phyloP scores from a whole-genome alignment of 805 yeast species.

The Candida piceae region DNA sequence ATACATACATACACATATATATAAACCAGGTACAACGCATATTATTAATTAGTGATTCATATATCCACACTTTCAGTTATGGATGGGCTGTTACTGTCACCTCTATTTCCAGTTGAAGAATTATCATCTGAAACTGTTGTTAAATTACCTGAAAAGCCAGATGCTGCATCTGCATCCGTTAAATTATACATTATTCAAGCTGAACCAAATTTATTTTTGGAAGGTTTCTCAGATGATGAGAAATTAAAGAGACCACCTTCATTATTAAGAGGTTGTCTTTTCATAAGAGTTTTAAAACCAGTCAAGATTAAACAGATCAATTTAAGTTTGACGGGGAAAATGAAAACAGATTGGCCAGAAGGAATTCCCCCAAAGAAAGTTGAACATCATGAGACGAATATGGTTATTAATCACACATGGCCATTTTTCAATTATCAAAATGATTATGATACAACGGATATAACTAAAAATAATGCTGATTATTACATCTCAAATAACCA shows the following conservation, averaged over 20 bases:
- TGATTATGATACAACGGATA: constrained; percentile 22
- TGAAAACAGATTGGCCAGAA: constrained; percentile 94
- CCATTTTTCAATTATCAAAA: constrained; percentile 60
- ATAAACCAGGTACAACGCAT: too few relatives aligned
- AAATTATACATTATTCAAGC: constrained; percentile 71
- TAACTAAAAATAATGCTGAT: constrained; percentile 44
- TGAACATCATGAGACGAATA: constrained; percentile 60
- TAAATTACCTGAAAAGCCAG: constrained; percentile 51
- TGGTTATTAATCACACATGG: constrained; percentile 80
- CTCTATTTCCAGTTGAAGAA: constrained; percentile 42
- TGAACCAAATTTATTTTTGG: constrained; percentile 73
- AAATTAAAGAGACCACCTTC: constrained; percentile 67
- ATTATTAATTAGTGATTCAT: too few relatives aligned
- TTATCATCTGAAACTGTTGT: constrained; percentile 35
- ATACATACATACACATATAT: too few relatives aligned
- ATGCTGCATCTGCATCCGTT: constrained; percentile 58
- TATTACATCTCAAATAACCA: constrained; percentile 31
- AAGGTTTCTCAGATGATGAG: constrained; percentile 72
- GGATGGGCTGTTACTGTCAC: constrained; percentile 29
- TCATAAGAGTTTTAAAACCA: constrained; percentile 65
- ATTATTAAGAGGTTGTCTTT: constrained; percentile 73
- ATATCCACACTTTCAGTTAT: too few relatives aligned
- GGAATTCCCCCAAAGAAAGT: constrained; percentile 89
- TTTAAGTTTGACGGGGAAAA: constrained; percentile 59
- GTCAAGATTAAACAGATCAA: constrained; percentile 61